A percentile compares a stretch with the other conserved stretches of the same genome.
These are phyloP conservation scores for Haplosporangium sp. DNA, from an alignment of 371 early-diverging fungal species.

Conservation along the genomic window DNA sequence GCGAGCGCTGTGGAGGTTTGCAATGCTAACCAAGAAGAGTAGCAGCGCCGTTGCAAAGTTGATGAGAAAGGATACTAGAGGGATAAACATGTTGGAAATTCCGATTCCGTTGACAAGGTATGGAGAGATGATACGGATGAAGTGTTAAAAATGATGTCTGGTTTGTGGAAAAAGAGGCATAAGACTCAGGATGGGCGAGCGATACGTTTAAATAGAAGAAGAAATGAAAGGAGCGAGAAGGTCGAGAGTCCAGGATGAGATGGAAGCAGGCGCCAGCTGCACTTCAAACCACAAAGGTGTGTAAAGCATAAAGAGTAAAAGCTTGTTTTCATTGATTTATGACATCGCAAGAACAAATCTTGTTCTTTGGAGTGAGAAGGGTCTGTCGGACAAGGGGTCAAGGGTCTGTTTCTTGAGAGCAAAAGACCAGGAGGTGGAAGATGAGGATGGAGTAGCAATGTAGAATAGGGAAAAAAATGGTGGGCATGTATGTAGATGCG, in stretches of 20 bases:
- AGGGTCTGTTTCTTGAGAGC: no score
- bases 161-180: neutral
- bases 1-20: conserved; percentile 14
- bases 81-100: conserved; percentile 17
- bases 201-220: neutral
- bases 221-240: neutral
- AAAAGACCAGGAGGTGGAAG: no score
- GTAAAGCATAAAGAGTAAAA: neutral
- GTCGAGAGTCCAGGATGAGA: conserved; percentile 1
- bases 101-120: neutral
- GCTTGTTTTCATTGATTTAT: neutral
- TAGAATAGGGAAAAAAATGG: no score
- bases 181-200: neutral
- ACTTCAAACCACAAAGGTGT: neutral
- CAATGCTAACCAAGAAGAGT: conserved; percentile 44
- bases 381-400: no score
- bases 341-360: no score
- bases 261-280: neutral
- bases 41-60: conserved; percentile 20
- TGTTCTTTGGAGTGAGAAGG: no score
- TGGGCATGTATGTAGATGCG: no score
- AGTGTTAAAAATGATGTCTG: neutral
- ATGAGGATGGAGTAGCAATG: no score
- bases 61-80: conserved; percentile 35
- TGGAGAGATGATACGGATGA: no score